These are phyloP conservation scores for Syzygium malaccense DNA, from an alignment of 441 rosid genomes.

Conservation along the genomic window DNA sequence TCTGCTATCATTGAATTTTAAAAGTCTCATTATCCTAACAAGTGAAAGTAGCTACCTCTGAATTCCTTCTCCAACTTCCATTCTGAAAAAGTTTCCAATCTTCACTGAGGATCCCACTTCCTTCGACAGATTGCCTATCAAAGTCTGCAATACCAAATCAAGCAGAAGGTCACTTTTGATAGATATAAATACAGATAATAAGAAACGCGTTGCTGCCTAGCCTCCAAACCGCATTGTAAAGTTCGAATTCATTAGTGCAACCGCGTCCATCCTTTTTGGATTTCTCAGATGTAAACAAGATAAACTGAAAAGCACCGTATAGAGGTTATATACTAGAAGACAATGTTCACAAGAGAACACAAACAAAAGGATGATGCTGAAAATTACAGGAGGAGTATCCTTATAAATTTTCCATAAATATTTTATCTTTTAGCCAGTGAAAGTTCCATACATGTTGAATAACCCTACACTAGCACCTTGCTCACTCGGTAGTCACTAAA, in stretches of 20 bases:
- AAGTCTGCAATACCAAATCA: slow-evolving; percentile 28
- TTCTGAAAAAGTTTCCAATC: slow-evolving; percentile 73
- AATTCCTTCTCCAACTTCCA: slow-evolving; percentile 97
- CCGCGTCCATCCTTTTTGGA: not conserved
- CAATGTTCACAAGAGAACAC: not conserved
- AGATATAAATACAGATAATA: not conserved
- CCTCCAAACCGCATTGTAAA: not conserved
- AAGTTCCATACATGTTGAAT: not conserved
- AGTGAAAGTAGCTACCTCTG: slow-evolving; percentile 43
- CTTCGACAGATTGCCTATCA: slow-evolving; percentile 55
- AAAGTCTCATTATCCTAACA: not conserved
- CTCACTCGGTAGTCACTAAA: not conserved
- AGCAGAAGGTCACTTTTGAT: not conserved
- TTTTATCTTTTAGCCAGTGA: not conserved
- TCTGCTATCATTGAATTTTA: not conserved
- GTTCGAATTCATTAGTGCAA: not conserved
- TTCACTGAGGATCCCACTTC: slow-evolving; percentile 77
- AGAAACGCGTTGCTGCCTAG: not conserved
- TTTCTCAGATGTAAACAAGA: not conserved
- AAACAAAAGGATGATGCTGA: not conserved
- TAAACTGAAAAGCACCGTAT: not conserved
- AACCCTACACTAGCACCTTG: not conserved
- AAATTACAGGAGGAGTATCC: not conserved
- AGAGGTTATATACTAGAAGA: not conserved
- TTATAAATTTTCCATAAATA: not conserved